Conservation (phyloP, 139 green algal species). For the Spirogloea muscicola region DNA sequence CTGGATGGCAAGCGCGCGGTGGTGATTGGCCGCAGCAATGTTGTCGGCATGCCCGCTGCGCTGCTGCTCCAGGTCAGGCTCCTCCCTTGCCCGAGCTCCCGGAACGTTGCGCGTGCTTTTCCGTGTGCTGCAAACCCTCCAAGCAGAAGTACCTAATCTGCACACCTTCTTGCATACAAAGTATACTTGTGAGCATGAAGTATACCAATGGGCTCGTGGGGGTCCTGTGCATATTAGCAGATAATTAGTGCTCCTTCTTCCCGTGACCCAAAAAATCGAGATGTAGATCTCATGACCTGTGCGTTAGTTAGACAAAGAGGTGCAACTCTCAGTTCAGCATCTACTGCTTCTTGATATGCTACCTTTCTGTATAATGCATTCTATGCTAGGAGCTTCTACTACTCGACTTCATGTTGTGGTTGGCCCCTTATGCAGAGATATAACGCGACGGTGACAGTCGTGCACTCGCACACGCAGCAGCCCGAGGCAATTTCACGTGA, state of each 20-base stretch:
- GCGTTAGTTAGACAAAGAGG: neutral
- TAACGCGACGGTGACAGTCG: constrained; percentile 82
- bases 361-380: neutral
- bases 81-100: neutral
- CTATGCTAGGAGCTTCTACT: neutral
- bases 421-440: constrained; percentile 45
- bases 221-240: neutral
- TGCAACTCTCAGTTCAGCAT: neutral
- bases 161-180: neutral
- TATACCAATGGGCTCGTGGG: neutral
- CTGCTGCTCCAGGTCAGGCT: constrained; percentile 71
- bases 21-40: constrained; percentile 86
- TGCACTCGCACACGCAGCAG: constrained; percentile 68
- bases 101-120: neutral
- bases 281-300: neutral
- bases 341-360: neutral
- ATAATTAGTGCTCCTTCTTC: too few species aligned
- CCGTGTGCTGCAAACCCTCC: neutral
- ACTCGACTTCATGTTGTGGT: neutral
- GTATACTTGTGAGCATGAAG: neutral
- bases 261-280: too few species aligned
- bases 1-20: constrained; percentile 70
- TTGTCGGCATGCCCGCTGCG: constrained; percentile 90
- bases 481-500: constrained; percentile 45
- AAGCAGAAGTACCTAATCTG: neutral